Evolutionary conservation across 2,329 filamentous ascomycete species (phyloP), one percentile per base, ranked within the genome.

Genomic region (Arachnomyces sp.): DNA sequence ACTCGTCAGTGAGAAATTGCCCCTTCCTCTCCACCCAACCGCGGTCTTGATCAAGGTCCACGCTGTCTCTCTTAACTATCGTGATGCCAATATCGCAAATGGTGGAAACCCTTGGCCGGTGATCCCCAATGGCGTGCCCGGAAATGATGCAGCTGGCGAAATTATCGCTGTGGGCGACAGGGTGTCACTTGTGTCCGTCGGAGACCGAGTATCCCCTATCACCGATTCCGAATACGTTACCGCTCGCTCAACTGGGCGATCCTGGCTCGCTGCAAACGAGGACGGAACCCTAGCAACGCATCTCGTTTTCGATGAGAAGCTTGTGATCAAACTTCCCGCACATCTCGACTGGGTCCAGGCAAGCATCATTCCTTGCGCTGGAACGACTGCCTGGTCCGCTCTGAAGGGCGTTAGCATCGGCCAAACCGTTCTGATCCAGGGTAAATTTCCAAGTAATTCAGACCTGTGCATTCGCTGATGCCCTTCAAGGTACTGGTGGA

Each of bases 31-130:
- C 1, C 40, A 46, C 1, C 56, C 60, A 1, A 61, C 60, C 0
- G 34, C 51, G 7, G 82, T 87, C 4, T 71, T 89, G 28, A 78
- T 89, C 50, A 83, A 82, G 60, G 69, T 74, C 2, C 52, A 67
- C n/a, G 70, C 64, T 3, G 70, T 66, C 1, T 68, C 68, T 9
- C 53, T 74, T 37, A 74, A 74, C 44, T 73, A 72, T 43, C 61
- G 71, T 16, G 71, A 74, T 25, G 49, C 74, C 7, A 58, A 63
- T 12, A 71, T 73, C 37, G 62, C 66, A 0, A 57, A 65, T 50
- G 50, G 51, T 1, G 56, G 57, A 0, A 68, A 70, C 40, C 66
- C 67, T 0, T 67, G 61, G 61, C 60, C 61, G 0, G 58, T 69
- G 0, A 40, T 46, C 2, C 49, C 52, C 1, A 33, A 61, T 31